These are phyloP conservation scores for Dothistroma pini DNA, from an alignment of 2,329 filamentous ascomycete species.

Conservation along the genomic window DNA sequence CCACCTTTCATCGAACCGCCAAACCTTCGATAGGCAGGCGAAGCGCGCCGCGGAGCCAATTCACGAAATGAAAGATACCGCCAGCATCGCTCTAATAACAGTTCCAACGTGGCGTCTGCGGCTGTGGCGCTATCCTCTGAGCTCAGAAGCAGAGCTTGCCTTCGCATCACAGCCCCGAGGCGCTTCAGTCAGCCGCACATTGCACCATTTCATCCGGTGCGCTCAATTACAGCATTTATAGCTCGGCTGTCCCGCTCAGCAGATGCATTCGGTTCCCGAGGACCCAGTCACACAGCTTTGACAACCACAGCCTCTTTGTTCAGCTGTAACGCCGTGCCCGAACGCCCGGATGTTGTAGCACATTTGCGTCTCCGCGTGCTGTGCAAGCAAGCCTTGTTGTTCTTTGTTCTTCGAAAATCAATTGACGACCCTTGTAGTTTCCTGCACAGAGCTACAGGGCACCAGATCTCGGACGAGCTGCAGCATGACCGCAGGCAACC, in stretches of 20 bases:
- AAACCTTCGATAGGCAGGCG: not conserved
- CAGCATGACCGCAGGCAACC: not conserved
- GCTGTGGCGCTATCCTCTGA: not conserved
- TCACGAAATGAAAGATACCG: not conserved
- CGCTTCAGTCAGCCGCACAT: not conserved
- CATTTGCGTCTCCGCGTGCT: not conserved
- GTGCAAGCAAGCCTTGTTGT: not conserved
- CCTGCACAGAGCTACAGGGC: not conserved
- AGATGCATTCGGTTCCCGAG: not conserved
- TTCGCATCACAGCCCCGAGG: not conserved
- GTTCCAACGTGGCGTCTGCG: not conserved
- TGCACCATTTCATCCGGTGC: not conserved
- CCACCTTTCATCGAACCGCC: too few species aligned
- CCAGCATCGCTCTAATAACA: not conserved
- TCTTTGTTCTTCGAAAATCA: not conserved
- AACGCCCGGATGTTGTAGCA: not conserved
- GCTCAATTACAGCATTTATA: not conserved
- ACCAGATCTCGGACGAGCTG: not conserved
- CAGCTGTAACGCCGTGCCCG: not conserved
- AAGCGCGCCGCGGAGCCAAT: not conserved
- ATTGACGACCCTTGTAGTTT: not conserved
- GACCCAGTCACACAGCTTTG: not conserved
- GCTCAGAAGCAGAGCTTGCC: not conserved
- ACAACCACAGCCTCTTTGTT: not conserved
- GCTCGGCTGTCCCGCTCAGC: not conserved